Evolutionary conservation across 495 filamentous ascomycete species (phyloP).

Genomic region (Neurospora tetrasperma): DNA sequence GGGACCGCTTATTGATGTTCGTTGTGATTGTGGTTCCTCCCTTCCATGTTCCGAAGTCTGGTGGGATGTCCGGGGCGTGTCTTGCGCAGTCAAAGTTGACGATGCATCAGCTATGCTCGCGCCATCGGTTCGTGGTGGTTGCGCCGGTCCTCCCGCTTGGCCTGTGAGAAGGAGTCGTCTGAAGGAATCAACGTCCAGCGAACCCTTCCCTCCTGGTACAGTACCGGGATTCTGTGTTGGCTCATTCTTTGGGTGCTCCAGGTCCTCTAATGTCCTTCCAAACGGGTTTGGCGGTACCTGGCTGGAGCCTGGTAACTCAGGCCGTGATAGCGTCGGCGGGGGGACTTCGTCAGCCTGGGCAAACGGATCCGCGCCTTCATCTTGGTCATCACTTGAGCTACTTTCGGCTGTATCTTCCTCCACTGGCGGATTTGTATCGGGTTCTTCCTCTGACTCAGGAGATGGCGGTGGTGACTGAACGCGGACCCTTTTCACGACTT

Average conservation of each 20-base stretch:
- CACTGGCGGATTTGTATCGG: conserved; percentile 25
- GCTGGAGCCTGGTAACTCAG: not conserved
- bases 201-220: conserved; percentile 22
- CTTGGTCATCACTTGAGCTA: conserved; percentile 11
- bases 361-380: not conserved
- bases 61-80: conserved; percentile 39
- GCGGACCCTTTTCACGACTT: conserved; percentile 44
- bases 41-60: conserved; percentile 32
- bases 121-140: conserved; percentile 23
- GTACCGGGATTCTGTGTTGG: conserved; percentile 9
- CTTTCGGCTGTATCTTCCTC: conserved; percentile 16
- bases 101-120: conserved; percentile 39
- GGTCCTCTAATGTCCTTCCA: conserved; percentile 34
- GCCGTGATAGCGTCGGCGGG: not conserved
- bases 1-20: conserved; percentile 1
- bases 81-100: conserved; percentile 31
- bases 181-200: conserved; percentile 53
- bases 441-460: conserved; percentile 29
- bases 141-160: conserved; percentile 25
- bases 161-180: conserved; percentile 52
- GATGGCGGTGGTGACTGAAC: conserved; percentile 47
- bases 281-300: conserved; percentile 41
- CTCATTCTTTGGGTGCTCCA: conserved; percentile 24
- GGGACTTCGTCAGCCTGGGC: not conserved
- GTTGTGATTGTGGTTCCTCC: conserved; percentile 26